Percentiles rank a stretch among this genome's conserved stretches.
Evolutionary conservation across 495 filamentous ascomycete species (phyloP).

Genomic region (Penicillium steckii): DNA sequence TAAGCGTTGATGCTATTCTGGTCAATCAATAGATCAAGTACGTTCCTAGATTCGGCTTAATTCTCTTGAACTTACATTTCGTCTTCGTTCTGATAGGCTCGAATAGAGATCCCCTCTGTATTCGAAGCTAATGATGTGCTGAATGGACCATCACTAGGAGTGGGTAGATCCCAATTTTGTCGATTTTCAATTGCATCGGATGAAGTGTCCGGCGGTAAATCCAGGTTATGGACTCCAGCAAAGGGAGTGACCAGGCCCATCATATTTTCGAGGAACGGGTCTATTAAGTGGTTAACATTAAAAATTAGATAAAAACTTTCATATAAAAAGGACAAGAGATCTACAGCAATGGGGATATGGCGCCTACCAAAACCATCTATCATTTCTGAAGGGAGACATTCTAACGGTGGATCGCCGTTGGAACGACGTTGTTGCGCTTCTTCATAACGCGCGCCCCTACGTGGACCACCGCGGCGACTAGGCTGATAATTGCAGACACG

Average conservation of each 20-base stretch:
- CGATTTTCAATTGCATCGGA: conserved; percentile 10
- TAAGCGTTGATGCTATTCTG: conserved; percentile 40
- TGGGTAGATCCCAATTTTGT: conserved; percentile 21
- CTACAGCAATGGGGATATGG: neutral
- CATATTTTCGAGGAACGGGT: conserved; percentile 14
- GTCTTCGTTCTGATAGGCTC: conserved; percentile 26
- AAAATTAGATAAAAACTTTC: too few species aligned
- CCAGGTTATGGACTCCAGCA: conserved; percentile 17
- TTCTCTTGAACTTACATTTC: conserved; percentile 21
- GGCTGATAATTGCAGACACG: conserved; percentile 47
- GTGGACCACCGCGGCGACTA: conserved; percentile 49
- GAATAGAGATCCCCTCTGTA: conserved; percentile 6
- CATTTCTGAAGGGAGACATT: conserved; percentile 3
- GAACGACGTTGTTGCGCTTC: conserved; percentile 7
- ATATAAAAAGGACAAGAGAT: neutral
- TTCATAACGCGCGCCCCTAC: conserved; percentile 26
- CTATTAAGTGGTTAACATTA: conserved; percentile 1
- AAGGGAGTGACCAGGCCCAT: conserved; percentile 20
- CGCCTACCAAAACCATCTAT: conserved; percentile 12
- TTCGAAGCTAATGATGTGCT: conserved; percentile 9
- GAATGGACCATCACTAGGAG: conserved; percentile 19
- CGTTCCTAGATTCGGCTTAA: neutral
- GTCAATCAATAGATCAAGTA: neutral
- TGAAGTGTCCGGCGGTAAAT: conserved; percentile 16
- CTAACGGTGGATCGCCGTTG: neutral